Percentiles rank a stretch among this genome's conserved stretches.
Conservation (phyloP, 352 stramenopile species). For the Globisporangium paroecandrum region DNA sequence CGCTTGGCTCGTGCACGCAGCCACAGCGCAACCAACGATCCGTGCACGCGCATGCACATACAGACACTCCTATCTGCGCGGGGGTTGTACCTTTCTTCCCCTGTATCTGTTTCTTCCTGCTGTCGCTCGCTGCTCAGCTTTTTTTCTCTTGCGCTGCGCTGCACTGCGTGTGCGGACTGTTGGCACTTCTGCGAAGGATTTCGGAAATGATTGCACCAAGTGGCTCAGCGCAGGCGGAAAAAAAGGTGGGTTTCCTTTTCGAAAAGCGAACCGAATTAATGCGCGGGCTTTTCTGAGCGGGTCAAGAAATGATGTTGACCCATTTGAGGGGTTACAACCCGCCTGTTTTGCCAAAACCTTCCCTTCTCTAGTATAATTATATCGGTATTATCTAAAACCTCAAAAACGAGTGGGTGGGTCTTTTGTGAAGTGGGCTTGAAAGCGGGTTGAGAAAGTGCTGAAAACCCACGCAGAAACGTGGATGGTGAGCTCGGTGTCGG, state of each 20-base stretch:
- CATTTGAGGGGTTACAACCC: background rate
- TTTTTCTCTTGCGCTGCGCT: background rate
- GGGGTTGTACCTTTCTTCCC: background rate
- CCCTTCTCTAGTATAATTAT: background rate
- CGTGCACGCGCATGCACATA: background rate
- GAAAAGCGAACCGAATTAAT: background rate
- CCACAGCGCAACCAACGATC: background rate
- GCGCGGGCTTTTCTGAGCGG: background rate
- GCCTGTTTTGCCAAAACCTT: background rate
- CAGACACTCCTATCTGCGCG: background rate
- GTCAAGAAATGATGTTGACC: background rate
- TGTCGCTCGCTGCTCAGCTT: background rate
- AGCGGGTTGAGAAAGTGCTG: background rate
- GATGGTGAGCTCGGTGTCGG: background rate
- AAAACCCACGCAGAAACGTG: background rate
- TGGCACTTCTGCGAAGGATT: slow-evolving; percentile 6
- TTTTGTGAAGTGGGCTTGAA: background rate
- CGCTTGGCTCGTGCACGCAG: background rate
- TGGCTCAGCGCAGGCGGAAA: background rate
- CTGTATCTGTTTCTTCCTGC: background rate
- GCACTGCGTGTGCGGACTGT: background rate
- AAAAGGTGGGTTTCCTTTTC: background rate
- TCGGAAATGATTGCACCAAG: slow-evolving; percentile 11
- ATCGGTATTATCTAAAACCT: background rate
- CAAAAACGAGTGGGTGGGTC: background rate